Evolutionary conservation across 176 grass and related monocot genomes (phyloP).

Genomic region (Juncus effusus): DNA sequence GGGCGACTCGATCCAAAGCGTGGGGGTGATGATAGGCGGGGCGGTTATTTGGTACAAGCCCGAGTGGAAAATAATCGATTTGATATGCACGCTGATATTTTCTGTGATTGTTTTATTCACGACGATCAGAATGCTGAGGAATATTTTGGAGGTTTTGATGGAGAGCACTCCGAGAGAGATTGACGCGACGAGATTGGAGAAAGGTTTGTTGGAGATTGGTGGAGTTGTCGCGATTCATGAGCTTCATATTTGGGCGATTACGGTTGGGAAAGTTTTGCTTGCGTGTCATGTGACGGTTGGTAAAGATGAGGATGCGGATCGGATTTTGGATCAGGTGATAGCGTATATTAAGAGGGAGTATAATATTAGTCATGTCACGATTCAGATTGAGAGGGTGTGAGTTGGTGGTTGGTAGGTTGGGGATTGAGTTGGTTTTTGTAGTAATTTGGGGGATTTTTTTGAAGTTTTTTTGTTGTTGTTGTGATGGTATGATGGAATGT

Average conservation of each 20-base stretch:
- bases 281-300: constrained; percentile 88
- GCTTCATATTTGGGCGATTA: constrained; percentile 99
- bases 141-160: constrained; percentile 91
- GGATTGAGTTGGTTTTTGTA: not conserved
- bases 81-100: constrained; percentile 95
- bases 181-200: constrained; percentile 68
- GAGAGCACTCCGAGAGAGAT: constrained; percentile 96
- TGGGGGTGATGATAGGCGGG: constrained; percentile 95
- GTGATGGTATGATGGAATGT: too few species aligned
- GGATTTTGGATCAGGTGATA: constrained; percentile 77
- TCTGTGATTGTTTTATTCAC: constrained; percentile 81
- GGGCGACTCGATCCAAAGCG: constrained; percentile 88
- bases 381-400: constrained; percentile 88
- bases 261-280: constrained; percentile 86
- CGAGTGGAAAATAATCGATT: constrained; percentile 97
- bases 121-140: constrained; percentile 79
- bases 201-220: constrained; percentile 63
- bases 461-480: too few species aligned
- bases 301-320: constrained; percentile 55
- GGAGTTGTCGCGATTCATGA: constrained; percentile 81
- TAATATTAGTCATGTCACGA: constrained; percentile 98
- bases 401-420: constrained; percentile 3
- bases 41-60: constrained; percentile 99
- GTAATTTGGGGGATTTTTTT: not conserved
- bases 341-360: constrained; percentile 87